Conservation (phyloP, 257 asterid genomes). For the Ajuga chamaepitys region DNA sequence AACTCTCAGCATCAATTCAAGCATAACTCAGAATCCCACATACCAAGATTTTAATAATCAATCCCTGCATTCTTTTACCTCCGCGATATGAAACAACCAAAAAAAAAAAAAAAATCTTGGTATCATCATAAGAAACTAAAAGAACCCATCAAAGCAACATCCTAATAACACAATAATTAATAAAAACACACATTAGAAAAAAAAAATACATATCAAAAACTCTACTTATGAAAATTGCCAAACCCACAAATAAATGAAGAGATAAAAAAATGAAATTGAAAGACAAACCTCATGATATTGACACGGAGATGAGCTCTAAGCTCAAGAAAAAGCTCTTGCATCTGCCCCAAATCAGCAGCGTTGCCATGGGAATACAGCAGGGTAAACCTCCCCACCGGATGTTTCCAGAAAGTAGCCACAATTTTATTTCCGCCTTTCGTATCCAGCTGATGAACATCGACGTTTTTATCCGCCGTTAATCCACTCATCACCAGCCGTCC, state of each 20-base stretch:
- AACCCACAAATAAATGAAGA: slow-evolving; percentile 3
- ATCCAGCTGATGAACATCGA: slow-evolving; percentile 70
- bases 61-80: background rate
- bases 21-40: slow-evolving; percentile 6
- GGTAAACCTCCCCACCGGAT: slow-evolving; percentile 76
- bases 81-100: background rate
- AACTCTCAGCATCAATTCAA: slow-evolving; percentile 13
- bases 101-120: background rate
- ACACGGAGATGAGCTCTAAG: slow-evolving; percentile 99
- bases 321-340: slow-evolving; percentile 91
- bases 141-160: slow-evolving; percentile 15
- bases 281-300: slow-evolving; percentile 79
- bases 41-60: slow-evolving; percentile 2
- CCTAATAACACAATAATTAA: background rate
- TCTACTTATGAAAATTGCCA: slow-evolving; percentile 5
- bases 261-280: background rate
- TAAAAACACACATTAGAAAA: background rate
- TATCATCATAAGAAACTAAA: slow-evolving; percentile 5
- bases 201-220: background rate
- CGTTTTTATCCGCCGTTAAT: slow-evolving; percentile 75
- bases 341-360: slow-evolving; percentile 99
- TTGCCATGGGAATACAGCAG: slow-evolving; percentile 94
- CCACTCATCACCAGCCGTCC: slow-evolving; percentile 76
- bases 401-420: slow-evolving; percentile 95
- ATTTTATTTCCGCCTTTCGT: slow-evolving; percentile 76